These are phyloP conservation scores for Xerocomellus amylosporus DNA, from an alignment of 768 basidiomycete genomes.

Conservation along the genomic window DNA sequence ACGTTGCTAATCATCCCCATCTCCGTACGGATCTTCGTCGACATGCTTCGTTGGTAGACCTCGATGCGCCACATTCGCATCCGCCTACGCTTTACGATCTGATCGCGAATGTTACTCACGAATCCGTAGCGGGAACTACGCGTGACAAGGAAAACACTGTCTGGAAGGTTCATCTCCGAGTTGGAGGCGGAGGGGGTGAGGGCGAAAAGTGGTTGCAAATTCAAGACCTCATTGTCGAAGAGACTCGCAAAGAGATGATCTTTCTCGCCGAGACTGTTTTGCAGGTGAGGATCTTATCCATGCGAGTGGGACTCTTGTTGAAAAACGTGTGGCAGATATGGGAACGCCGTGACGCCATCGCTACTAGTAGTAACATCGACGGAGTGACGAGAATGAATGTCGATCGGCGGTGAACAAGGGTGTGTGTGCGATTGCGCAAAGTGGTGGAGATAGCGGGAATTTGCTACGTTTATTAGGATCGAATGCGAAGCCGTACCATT, in stretches of 20 bases:
- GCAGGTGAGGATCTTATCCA: constrained; percentile 55
- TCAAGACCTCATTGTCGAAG: constrained; percentile 94
- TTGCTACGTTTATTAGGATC: constrained; percentile 22
- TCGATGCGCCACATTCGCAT: constrained; percentile 64
- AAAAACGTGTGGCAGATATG: constrained; percentile 48
- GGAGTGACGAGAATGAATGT: constrained; percentile 29
- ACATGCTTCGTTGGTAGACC: constrained; percentile 49
- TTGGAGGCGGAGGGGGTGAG: constrained; percentile 72
- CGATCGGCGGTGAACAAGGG: constrained; percentile 27
- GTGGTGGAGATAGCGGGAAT: constrained; percentile 32
- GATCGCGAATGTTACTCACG: constrained; percentile 92
- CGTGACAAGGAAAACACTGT: constrained; percentile 87
- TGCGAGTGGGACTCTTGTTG: constrained; percentile 3
- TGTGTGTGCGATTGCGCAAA: constrained; percentile 2
- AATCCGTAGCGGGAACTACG: constrained; percentile 94
- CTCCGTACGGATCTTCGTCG: constrained; percentile 26
- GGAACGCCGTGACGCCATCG: constrained; percentile 47
- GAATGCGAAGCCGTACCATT: constrained; percentile 4
- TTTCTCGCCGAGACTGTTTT: constrained; percentile 95
- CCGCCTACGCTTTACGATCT: constrained; percentile 83
- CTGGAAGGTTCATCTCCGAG: constrained; percentile 88
- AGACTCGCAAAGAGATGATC: constrained; percentile 97
- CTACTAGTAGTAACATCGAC: constrained; percentile 8
- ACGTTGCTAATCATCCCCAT: constrained; percentile 19
- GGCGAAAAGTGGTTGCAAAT: constrained; percentile 95